Conservation (phyloP, 768 basidiomycete genomes). For the Tricholoma matsutake region DNA sequence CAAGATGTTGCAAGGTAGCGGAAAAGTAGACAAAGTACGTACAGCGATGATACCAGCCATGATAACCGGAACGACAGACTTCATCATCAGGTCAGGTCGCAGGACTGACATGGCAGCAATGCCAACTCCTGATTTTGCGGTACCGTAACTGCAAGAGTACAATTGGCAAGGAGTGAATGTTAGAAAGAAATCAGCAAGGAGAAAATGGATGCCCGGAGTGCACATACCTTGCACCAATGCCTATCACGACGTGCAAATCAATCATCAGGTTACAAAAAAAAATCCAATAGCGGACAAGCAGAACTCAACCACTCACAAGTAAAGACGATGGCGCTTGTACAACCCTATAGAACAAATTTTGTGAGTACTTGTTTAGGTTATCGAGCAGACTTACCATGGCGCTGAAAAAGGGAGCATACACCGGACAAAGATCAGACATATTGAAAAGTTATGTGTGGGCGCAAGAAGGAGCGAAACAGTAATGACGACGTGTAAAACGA, state of each 20-base stretch:
- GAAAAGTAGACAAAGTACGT: constrained; percentile 31
- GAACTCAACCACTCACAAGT: constrained; percentile 66
- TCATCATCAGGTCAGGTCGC: constrained; percentile 97
- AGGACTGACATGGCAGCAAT: constrained; percentile 98
- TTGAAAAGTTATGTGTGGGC: constrained; percentile 15
- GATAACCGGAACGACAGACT: constrained; percentile 94
- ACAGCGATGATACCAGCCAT: constrained; percentile 99
- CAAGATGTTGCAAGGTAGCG: background rate
- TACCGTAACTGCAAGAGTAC: constrained; percentile 77
- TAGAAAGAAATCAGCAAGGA: constrained; percentile 11
- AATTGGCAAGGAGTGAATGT: constrained; percentile 2
- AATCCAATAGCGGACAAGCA: background rate
- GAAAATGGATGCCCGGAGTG: background rate
- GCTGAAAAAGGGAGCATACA: constrained; percentile 98
- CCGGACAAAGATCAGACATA: constrained; percentile 85
- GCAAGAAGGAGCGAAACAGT: constrained; percentile 13
- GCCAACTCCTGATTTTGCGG: constrained; percentile 97
- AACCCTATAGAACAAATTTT: constrained; percentile 56
- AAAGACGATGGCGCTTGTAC: constrained; percentile 95
- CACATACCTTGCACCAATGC: constrained; percentile 81
- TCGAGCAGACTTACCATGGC: constrained; percentile 68
- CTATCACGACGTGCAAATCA: constrained; percentile 34
- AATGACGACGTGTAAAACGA: constrained; percentile 14
- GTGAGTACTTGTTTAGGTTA: background rate
- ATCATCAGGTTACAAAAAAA: constrained; percentile 4